These are phyloP conservation scores for Kwoniella mangroviensis DNA, from an alignment of 768 basidiomycete genomes.

Conservation along the genomic window DNA sequence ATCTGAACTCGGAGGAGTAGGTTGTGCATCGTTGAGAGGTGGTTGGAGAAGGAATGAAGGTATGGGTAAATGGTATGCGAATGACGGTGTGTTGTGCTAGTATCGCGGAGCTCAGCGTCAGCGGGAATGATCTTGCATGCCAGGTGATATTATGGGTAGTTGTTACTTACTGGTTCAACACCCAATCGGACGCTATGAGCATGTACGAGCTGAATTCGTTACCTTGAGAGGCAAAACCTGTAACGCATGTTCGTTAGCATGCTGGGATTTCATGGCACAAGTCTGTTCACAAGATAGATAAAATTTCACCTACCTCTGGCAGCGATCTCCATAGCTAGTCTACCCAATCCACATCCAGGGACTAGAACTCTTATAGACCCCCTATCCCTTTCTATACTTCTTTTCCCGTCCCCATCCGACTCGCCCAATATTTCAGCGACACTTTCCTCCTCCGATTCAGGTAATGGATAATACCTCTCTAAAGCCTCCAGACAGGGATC, in stretches of 20 bases:
- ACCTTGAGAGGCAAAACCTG: conserved; percentile 88
- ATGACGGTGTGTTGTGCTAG: conserved; percentile 69
- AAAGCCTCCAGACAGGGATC: conserved; percentile 79
- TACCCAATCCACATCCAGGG: conserved; percentile 86
- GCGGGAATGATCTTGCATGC: not conserved
- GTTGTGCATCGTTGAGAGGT: conserved; percentile 63
- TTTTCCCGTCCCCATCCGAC: not conserved
- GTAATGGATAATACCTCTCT: conserved; percentile 62
- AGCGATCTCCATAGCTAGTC: conserved; percentile 86
- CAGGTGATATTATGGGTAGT: not conserved
- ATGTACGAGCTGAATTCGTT: conserved; percentile 97
- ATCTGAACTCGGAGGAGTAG: conserved; percentile 73
- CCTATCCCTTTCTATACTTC: conserved; percentile 39
- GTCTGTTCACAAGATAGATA: not conserved
- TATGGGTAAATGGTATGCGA: conserved; percentile 83
- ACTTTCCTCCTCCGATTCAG: conserved; percentile 62
- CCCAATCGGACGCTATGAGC: conserved; percentile 85
- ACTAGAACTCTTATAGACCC: conserved; percentile 74
- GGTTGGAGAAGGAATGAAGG: conserved; percentile 89
- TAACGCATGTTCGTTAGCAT: not conserved
- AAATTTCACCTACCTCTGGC: conserved; percentile 65
- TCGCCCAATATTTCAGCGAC: conserved; percentile 2
- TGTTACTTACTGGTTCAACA: conserved; percentile 74
- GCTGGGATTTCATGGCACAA: no score
- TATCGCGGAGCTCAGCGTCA: not conserved